Evolutionary conservation across 225 moss, liverwort and hornwort genomes (phyloP), one percentile per base, ranked within the genome.

Genomic region (Bryoerythrophyllum caledonicum): DNA sequence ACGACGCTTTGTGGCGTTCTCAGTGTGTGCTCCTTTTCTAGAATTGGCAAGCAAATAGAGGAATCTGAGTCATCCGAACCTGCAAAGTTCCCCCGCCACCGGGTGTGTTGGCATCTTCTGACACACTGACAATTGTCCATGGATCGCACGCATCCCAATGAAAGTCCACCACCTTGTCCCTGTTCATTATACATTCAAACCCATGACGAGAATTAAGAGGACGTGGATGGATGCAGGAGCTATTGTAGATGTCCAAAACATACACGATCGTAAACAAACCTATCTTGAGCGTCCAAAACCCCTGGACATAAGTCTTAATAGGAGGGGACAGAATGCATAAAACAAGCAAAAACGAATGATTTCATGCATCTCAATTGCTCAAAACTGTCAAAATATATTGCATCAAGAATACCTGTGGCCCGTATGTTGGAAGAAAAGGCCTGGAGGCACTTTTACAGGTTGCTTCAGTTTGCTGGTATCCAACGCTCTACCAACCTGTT

Each of bases 101-200:
- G 25, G 90, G 82, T 61, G 86, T 94, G 32, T 90, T 88, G 77
- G 91, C 92, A 80, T 94, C 91, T 81, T 94, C 91, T 54, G 94
- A 94, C 49, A 96, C 88, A 81, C 96, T 96, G 37, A 90, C 87
- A 43, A 96, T 34, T 65, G 96, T 96, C 96, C 96, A 96, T 17
- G 96, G 94, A 84, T 96, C 94, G 76, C 81, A 86, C 25, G 80
- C 69, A 90, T 96, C 85, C 96, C 96, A 96, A 62, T 96, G 96
- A 38, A 96, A 96, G 80, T 96, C 96, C 12, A 96, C 96, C 34
- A 96, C 89, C 79, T 94, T 96, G 83, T 91, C 94, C 86, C 96
- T 95, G 84, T 79, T 76, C 10, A 62, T 62, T 40, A 80, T 15
- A 75, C 62, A 6, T 49, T 30, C 26, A 52, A 58, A 71, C 43